These are phyloP conservation scores for Metarhizium sp. DNA, from an alignment of 2,329 filamentous ascomycete genomes.

Conservation along the genomic window DNA sequence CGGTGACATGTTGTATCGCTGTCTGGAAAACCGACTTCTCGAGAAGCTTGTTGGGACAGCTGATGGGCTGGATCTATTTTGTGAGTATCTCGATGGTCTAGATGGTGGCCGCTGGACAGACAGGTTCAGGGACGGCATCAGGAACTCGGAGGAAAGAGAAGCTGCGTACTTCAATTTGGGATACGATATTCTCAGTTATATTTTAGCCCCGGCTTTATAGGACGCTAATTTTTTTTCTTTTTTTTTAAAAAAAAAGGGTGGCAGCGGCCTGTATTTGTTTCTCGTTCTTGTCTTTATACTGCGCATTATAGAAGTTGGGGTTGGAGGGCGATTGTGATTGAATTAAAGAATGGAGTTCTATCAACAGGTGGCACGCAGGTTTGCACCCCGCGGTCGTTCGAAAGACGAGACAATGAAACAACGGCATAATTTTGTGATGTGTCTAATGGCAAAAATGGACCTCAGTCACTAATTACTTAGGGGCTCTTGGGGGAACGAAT, in stretches of 20 bases:
- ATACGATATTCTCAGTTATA: constrained; percentile 46
- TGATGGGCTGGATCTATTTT: constrained; percentile 30
- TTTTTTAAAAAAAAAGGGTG: neutral
- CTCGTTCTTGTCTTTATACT: neutral
- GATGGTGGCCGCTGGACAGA: constrained; percentile 34
- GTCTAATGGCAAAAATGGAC: too few relatives aligned
- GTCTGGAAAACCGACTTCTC: constrained; percentile 37
- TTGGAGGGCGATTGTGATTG: too few relatives aligned
- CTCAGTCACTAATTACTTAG: too few relatives aligned
- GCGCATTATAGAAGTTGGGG: too few relatives aligned
- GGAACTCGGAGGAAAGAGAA: constrained; percentile 11
- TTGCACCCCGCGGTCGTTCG: too few relatives aligned
- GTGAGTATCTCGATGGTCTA: constrained; percentile 38
- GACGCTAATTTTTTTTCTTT: neutral
- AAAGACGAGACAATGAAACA: too few relatives aligned
- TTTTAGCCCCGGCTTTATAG: constrained; percentile 40
- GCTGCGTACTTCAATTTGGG: constrained; percentile 35
- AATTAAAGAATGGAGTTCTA: too few relatives aligned
- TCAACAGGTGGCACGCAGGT: too few relatives aligned
- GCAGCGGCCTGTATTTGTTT: neutral
- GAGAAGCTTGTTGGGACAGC: constrained; percentile 29
- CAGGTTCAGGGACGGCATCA: constrained; percentile 15
- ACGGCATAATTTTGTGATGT: too few relatives aligned
- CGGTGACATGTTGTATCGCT: constrained; percentile 53
- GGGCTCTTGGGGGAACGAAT: too few relatives aligned